Evolutionary conservation across 208 protist species (phyloP), one percentile per base, ranked within the genome.

Genomic region (Trypanosoma rangeli): DNA sequence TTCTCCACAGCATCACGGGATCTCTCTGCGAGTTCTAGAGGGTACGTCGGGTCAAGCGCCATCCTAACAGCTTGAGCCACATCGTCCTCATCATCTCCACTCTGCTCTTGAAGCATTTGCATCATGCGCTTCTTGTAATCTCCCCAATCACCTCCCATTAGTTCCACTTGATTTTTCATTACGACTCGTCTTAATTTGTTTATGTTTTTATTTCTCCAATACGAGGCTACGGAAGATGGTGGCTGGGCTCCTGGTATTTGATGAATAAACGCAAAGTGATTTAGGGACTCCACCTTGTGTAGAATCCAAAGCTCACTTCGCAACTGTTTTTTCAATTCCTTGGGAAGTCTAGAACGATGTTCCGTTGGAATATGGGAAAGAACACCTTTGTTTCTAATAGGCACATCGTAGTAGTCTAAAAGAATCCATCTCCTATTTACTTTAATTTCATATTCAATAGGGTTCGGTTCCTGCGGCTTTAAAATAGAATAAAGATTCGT

Each of bases 381-480:
- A 60, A 64, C 26, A 12, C 72, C 78, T 18, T 76, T 79, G 55
- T 64, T 81, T 13, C 76, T 74, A n/a, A 94, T 68, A 4, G 84
- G 82, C 18, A 85, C 39, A 67, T 97, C 92, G 61, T 92, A 97
- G 58, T 97, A 97, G 64, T 97, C 92, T n/a, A 97, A 65, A n/a
- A 97, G 58, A 18, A 97, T 82, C 78, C 87, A 95, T 13, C 90
- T 82, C 24, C 92, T 70, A 63, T 95, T 94, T 0, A 84, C 56
- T 63, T 95, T 95, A 8, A 97, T 80, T 72, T 97, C 92, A 66
- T 94, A 95, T 77, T 97, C 92, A 29, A 97, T 84, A 26, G 90
- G 89, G 56, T 95, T 77, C 1, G 86, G 88, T 39, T 80, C 58
- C 10, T 78, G 52, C 3, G 92, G 89, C 29, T 84, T 80, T 20